These are phyloP conservation scores for Dryas alaskensis DNA, from an alignment of 306 rosid genomes.

Conservation along the genomic window DNA sequence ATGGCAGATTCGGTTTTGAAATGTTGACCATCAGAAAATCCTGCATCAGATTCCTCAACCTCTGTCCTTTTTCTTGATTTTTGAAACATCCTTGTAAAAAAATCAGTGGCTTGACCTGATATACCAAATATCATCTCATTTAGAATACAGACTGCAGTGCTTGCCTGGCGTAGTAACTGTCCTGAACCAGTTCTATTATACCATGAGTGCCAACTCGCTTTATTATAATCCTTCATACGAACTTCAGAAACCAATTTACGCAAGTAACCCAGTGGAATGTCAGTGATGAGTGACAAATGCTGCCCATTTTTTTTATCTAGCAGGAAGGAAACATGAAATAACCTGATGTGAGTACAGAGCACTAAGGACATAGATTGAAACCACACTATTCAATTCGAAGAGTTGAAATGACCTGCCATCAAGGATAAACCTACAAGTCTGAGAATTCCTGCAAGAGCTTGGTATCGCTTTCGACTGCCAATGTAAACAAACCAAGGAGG, in stretches of 20 bases:
- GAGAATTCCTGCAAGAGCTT: slow-evolving; percentile 81
- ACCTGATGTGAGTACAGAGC: slow-evolving; percentile 13
- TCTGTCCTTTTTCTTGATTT: slow-evolving; percentile 33
- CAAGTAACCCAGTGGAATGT: slow-evolving; percentile 66
- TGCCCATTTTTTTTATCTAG: slow-evolving; percentile 64
- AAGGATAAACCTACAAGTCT: slow-evolving; percentile 76
- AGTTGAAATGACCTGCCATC: slow-evolving; percentile 63
- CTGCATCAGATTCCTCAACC: slow-evolving; percentile 26
- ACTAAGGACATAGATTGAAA: slow-evolving; percentile 19
- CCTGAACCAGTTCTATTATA: slow-evolving; percentile 85
- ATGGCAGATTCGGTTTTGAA: slow-evolving; percentile 28
- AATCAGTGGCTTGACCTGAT: slow-evolving; percentile 61
- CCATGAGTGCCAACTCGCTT: slow-evolving; percentile 84
- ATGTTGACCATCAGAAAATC: slow-evolving; percentile 25
- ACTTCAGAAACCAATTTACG: slow-evolving; percentile 78
- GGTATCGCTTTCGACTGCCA: slow-evolving; percentile 66
- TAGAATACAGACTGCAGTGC: slow-evolving; percentile 87
- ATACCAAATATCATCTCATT: slow-evolving; percentile 91
- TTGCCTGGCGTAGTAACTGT: slow-evolving; percentile 78
- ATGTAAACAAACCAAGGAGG: slow-evolving; percentile 87
- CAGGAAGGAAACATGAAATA: slow-evolving; percentile 27
- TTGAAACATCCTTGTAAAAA: slow-evolving; percentile 58
- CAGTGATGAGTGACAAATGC: slow-evolving; percentile 58
- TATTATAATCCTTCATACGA: slow-evolving; percentile 62
- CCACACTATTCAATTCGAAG: slow-evolving; percentile 8